Base-by-base conservation (phyloP, 2,329 filamentous ascomycete genomes). In the Stemphylium lycopersici region DNA sequence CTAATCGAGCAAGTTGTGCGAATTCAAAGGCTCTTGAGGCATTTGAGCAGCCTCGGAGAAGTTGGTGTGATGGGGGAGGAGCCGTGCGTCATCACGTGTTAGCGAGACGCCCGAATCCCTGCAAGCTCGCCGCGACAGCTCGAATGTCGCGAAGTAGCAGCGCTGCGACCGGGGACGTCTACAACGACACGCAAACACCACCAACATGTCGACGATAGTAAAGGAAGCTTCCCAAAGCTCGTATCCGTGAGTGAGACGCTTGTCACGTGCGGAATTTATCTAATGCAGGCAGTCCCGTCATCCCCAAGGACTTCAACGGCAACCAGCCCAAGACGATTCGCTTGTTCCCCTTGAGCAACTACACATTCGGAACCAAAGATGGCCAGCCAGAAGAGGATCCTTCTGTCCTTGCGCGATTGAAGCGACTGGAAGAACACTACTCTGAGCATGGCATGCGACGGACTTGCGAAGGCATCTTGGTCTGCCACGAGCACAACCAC, bases 401-500 rank as follows among this genome's bases (percentile, higher is more conserved):
- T 0, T 97, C 92, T 0, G 95, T 99, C 2, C 86, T 96, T 52
- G 93, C 95, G 52, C 90, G 95, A 2, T 82, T 99, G 62, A 93
- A 93, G 80, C 88, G 95, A 7, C 84, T 99, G n/a, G 92, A 98
- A 76, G 93, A 98, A 74, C 93, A 99, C 78, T 99, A 96, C 76
- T 82, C 85, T 26, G 83, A 88, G 60, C 87, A 98, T 81, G 95
- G 95, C 71, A 99, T 99, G 95, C 89, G 95, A 53, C 88, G 95
- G 51, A 98, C 95, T 15, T 97, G 93, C 77, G 95, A 99, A 79
- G 95, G 93, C 68, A 91, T 99, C 67, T 84, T 99, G 42, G 91
- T 99, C 65, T 99, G 95, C 80, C 95, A 99, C 76, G 95, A 99
- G 79, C 93, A 98, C 82, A 98, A 97, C 79, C 95, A 98, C 77